phyloP scores from a whole-genome alignment of 2,329 filamentous ascomycete genomes.

The Fusarium heterosporum region DNA sequence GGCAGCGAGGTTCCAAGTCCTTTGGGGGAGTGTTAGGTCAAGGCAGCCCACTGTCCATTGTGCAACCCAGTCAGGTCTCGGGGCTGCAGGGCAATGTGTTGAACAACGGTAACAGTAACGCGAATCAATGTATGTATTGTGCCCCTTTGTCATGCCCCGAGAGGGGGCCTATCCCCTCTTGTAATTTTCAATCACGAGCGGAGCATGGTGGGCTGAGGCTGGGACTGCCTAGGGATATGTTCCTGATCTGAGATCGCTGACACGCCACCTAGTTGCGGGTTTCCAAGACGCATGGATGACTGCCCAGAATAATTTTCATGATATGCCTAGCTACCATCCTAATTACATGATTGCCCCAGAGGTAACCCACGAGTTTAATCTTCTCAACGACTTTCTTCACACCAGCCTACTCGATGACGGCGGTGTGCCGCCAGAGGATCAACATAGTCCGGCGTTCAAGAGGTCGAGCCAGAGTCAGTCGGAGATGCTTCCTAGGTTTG shows the following conservation, averaged over 20 bases:
- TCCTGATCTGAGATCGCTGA: conserved; percentile 44
- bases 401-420: conserved; percentile 90
- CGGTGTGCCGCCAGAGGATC: conserved; percentile 75
- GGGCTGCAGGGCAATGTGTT: conserved; percentile 72
- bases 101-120: conserved; percentile 66
- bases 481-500: conserved; percentile 63
- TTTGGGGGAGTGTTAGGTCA: conserved; percentile 61
- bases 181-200: conserved; percentile 44
- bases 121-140: conserved; percentile 78
- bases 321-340: conserved; percentile 93
- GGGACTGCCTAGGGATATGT: conserved; percentile 37
- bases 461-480: conserved; percentile 57
- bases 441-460: conserved; percentile 60
- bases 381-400: conserved; percentile 96
- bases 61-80: conserved; percentile 77
- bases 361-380: conserved; percentile 95
- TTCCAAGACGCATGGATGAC: conserved; percentile 86
- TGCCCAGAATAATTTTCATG: conserved; percentile 80
- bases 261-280: conserved; percentile 71
- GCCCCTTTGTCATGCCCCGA: conserved; percentile 37
- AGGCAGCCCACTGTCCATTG: conserved; percentile 71
- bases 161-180: conserved; percentile 38
- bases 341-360: conserved; percentile 95
- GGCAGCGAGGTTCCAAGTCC: conserved; percentile 56
- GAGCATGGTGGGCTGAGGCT: conserved; percentile 42